phyloP scores from a whole-genome alignment of 225 moss, liverwort and hornwort genomes.

The Climacium dendroides region DNA sequence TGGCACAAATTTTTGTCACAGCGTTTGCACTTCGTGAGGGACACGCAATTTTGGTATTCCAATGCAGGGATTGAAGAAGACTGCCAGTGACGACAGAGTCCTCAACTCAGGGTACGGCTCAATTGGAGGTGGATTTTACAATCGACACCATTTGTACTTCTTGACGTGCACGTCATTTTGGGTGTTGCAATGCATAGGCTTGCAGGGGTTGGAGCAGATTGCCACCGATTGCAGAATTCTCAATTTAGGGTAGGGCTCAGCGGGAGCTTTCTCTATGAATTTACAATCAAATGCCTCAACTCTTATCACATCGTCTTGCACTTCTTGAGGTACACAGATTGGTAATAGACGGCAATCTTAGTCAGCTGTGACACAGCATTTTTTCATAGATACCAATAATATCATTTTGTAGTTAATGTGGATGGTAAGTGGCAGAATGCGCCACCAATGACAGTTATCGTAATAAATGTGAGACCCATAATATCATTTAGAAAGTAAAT shows the following conservation, averaged over 20 bases:
- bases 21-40: background rate
- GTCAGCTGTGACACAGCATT: background rate
- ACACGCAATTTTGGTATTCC: background rate
- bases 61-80: background rate
- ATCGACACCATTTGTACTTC: background rate
- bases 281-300: background rate
- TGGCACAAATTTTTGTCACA: background rate
- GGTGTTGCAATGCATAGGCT: background rate
- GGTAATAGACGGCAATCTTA: background rate
- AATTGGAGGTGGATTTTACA: background rate
- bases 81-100: background rate
- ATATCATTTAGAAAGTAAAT: background rate
- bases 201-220: background rate
- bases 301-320: background rate
- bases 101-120: background rate
- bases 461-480: background rate
- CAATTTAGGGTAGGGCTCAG: background rate
- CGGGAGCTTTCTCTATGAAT: background rate
- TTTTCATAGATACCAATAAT: background rate
- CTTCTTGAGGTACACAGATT: background rate
- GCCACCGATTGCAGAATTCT: background rate
- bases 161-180: background rate
- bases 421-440: background rate
- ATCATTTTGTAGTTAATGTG: background rate
- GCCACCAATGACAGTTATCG: background rate